A percentile compares a stretch with the other conserved stretches of the same genome.
phyloP scores from a whole-genome alignment of 225 moss, liverwort and hornwort species.

The Sphagnum contortum region DNA sequence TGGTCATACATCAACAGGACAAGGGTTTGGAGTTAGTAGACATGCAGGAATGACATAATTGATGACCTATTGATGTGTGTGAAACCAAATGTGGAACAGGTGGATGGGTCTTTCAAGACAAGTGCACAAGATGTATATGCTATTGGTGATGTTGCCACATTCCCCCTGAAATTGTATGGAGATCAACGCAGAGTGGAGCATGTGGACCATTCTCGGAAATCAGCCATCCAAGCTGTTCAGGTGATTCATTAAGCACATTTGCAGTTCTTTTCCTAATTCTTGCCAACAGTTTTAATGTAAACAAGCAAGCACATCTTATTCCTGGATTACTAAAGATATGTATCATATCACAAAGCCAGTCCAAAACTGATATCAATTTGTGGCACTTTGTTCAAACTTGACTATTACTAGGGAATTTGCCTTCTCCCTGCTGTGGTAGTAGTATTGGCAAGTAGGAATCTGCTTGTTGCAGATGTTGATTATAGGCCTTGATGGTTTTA shows the following conservation, averaged over 20 bases:
- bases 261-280: not conserved
- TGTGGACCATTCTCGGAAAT: slow-evolving; percentile 82
- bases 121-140: slow-evolving; percentile 59
- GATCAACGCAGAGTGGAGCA: slow-evolving; percentile 69
- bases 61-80: too few species aligned
- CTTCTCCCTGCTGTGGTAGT: not conserved
- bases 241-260: slow-evolving; percentile 13
- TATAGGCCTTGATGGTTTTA: not conserved
- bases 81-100: slow-evolving; percentile 18
- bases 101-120: slow-evolving; percentile 53
- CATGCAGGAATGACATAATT: too few species aligned
- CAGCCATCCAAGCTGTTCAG: slow-evolving; percentile 55
- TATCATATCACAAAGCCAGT: too few species aligned
- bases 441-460: not conserved
- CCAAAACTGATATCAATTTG: too few species aligned
- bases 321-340: too few species aligned
- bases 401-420: not conserved
- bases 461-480: not conserved
- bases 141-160: slow-evolving; percentile 66
- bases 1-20: too few species aligned
- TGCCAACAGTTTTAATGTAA: not conserved
- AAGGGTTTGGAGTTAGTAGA: too few species aligned
- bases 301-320: too few species aligned
- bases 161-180: slow-evolving; percentile 65
- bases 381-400: too few species aligned